Conservation (phyloP, 768 basidiomycete species). For the Favolaschia claudopus region DNA sequence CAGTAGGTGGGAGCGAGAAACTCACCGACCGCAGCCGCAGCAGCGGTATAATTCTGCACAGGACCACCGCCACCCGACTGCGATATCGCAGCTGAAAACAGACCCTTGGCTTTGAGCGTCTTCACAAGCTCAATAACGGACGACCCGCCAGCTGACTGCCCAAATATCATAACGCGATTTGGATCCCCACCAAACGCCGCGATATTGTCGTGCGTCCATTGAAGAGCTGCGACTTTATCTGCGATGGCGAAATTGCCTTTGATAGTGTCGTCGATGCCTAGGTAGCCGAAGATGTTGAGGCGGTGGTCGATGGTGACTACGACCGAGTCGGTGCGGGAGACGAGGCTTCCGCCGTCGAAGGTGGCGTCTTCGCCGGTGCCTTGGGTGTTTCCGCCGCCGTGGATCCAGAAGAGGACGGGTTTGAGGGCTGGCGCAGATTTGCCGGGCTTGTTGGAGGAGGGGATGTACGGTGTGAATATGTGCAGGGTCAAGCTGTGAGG, state of each 20-base stretch:
- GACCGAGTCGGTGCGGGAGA: slow-evolving; percentile 47
- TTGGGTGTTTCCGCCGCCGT: slow-evolving; percentile 46
- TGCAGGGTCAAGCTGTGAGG: slow-evolving; percentile 43
- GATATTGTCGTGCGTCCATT: slow-evolving; percentile 55
- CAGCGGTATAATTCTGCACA: slow-evolving; percentile 3
- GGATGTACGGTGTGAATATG: slow-evolving; percentile 45
- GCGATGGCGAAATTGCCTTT: slow-evolving; percentile 50
- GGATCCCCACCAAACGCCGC: slow-evolving; percentile 55
- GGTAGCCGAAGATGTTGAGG: slow-evolving; percentile 46
- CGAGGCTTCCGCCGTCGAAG: slow-evolving; percentile 45
- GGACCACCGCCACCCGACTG: slow-evolving; percentile 11
- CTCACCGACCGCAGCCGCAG: slow-evolving; percentile 16
- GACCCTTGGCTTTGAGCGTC: slow-evolving; percentile 36
- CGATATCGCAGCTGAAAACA: slow-evolving; percentile 39
- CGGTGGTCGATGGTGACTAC: slow-evolving; percentile 51
- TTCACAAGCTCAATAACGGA: slow-evolving; percentile 39
- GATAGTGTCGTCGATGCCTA: slow-evolving; percentile 44
- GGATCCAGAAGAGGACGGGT: slow-evolving; percentile 50
- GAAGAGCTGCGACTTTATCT: slow-evolving; percentile 48
- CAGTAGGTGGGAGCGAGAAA: too few species aligned
- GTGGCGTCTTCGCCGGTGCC: slow-evolving; percentile 42
- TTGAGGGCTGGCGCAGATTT: slow-evolving; percentile 32
- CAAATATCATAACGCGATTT: slow-evolving; percentile 51
- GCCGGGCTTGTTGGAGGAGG: slow-evolving; percentile 22
- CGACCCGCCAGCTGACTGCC: slow-evolving; percentile 55